Base-by-base conservation (phyloP, 208 protist species). In the Naegleria fowleri region DNA sequence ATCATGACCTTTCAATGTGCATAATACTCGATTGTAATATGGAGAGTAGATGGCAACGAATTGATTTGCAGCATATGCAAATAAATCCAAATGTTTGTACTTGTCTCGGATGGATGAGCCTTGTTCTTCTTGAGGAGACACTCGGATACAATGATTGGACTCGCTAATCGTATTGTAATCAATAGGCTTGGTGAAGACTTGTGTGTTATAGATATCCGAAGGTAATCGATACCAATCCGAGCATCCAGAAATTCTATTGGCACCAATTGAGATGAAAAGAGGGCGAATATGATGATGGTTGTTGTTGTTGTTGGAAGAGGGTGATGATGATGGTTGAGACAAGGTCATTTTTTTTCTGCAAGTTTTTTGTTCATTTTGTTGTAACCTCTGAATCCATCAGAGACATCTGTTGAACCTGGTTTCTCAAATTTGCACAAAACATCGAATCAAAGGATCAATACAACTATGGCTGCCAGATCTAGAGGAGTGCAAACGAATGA, bases 1-100 rank as follows among this genome's bases (percentile, higher is more conserved):
- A 33, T 5, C 5, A 67, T 89, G 86, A 29, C 86, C 86, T n/a
- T 40, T 67, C 15, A 89, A 67, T 67, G 86, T 67, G 9, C 13
- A 39, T 41, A 89, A 51, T 7, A 89, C 48, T 67, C 51, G 55
- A 67, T 89, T 89, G 38, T 75, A 51, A 39, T 89, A n/a, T 39
- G 48, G 48, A 40, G 39, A 39, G 39, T 89, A 89, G 25, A 89
- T 33, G 7, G 48, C 43, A 67, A 89, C 48, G 39, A 58, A 67
- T 75, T 39, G 39, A 41, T 67, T 22, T n/a, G n/a, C 86, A 13
- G 48, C 43, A 67, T 89, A 89, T 11, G 86, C 86, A 89, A 89
- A 89, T 29, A 89, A 41, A 40, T 89, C 41, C 9, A 51, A 51
- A 36, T 55, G 19, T 86, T 51, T 86, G 19, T 40, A 19, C 0